A percentile compares a stretch with the other conserved stretches of the same genome.
Evolutionary conservation across 768 basidiomycete genomes (phyloP).

Genomic region (Favolaschia claudopus): DNA sequence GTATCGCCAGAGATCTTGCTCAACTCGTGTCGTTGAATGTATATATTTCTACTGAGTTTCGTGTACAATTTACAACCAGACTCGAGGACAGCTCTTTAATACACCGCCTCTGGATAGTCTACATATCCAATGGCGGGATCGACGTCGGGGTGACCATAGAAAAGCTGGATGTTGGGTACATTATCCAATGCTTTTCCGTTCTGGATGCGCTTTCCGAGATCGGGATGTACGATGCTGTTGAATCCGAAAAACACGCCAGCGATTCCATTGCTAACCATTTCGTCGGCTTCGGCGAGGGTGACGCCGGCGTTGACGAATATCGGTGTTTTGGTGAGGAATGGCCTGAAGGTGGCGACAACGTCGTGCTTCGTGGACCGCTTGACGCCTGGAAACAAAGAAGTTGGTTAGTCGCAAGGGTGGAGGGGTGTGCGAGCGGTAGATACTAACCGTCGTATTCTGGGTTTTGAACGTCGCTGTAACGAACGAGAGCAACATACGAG

Average conservation of each 20-base stretch:
- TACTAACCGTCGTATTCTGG: conserved; percentile 32
- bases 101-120: too few relatives aligned
- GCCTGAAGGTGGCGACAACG: conserved; percentile 33
- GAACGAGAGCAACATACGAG: conserved; percentile 33
- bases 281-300: conserved; percentile 34
- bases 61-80: too few relatives aligned
- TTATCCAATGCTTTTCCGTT: too few relatives aligned
- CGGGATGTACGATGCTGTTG: too few relatives aligned
- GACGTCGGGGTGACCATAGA: too few relatives aligned
- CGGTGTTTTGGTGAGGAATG: conserved; percentile 27
- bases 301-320: conserved; percentile 35
- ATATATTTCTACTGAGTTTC: too few relatives aligned
- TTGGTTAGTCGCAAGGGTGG: not conserved
- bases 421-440: not conserved
- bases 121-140: too few relatives aligned
- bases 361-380: conserved; percentile 36
- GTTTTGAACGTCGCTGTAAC: conserved; percentile 27
- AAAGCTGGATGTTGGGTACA: too few relatives aligned
- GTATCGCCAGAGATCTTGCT: too few relatives aligned
- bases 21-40: too few relatives aligned
- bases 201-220: too few relatives aligned
- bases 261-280: conserved; percentile 29
- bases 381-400: not conserved
- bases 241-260: conserved; percentile 39
- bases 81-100: too few relatives aligned